A percentile compares a stretch with the other conserved stretches of the same genome.
phyloP scores from a whole-genome alignment of 148 eudicot genomes.

The Chenopodium formosanum region DNA sequence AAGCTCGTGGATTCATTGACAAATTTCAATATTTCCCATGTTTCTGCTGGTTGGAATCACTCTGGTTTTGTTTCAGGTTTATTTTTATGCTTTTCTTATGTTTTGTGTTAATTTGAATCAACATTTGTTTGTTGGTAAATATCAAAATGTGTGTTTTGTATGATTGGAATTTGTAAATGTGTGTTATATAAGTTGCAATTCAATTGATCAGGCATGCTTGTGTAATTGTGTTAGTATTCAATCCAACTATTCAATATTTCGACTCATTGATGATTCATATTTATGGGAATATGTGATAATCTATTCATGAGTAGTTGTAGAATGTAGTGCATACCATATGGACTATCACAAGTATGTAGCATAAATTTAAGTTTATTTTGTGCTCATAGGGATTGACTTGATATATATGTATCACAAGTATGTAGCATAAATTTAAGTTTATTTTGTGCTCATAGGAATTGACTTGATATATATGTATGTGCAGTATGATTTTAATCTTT shows the following conservation, averaged over 20 bases:
- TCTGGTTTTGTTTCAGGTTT: slow-evolving; percentile 96
- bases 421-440: too few relatives aligned
- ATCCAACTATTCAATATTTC: background rate
- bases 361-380: too few relatives aligned
- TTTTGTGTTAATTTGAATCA: background rate
- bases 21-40: slow-evolving; percentile 41
- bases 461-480: too few relatives aligned
- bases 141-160: background rate
- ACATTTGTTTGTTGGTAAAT: background rate
- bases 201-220: background rate
- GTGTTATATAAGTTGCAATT: background rate
- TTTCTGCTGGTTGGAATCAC: slow-evolving; percentile 97
- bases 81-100: background rate
- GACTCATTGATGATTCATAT: background rate
- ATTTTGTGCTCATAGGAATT: too few relatives aligned
- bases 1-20: slow-evolving; percentile 43
- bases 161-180: background rate
- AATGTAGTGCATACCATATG: too few relatives aligned
- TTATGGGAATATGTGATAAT: too few relatives aligned
- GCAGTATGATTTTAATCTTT: too few relatives aligned
- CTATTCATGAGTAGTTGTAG: too few relatives aligned
- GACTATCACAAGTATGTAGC: too few relatives aligned
- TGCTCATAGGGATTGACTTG: too few relatives aligned
- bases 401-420: too few relatives aligned
- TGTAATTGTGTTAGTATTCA: background rate